A percentile compares a stretch with the other conserved stretches of the same genome.
These are phyloP conservation scores for Aspergillus ibericus DNA, from an alignment of 2,329 filamentous ascomycete genomes.

Conservation along the genomic window DNA sequence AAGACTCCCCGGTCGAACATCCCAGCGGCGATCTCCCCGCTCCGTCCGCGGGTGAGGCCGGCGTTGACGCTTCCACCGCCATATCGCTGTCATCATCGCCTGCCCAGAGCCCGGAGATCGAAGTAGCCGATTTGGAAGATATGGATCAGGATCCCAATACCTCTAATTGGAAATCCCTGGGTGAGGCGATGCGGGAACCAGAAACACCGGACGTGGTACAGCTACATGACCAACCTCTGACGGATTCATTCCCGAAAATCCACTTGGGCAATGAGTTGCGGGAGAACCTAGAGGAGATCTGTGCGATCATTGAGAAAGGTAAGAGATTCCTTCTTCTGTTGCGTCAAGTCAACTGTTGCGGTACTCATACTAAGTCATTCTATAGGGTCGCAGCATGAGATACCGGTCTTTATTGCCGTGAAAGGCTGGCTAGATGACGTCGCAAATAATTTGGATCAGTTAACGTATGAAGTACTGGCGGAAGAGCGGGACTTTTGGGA, in stretches of 20 bases:
- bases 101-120: constrained; percentile 48
- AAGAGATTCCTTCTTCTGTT: constrained; percentile 8
- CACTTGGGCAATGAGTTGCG: constrained; percentile 26
- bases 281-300: constrained; percentile 37
- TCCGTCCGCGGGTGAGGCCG: constrained; percentile 18
- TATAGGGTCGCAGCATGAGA: constrained; percentile 34
- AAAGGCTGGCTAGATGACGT: constrained; percentile 47
- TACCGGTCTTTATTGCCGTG: constrained; percentile 34
- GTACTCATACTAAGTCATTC: neutral
- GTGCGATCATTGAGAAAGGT: constrained; percentile 41
- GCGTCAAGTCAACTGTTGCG: neutral
- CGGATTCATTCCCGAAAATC: constrained; percentile 41
- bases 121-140: constrained; percentile 52
- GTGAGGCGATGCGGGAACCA: constrained; percentile 34
- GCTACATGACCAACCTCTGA: constrained; percentile 33
- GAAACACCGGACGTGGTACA: constrained; percentile 35
- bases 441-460: constrained; percentile 31
- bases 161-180: constrained; percentile 45
- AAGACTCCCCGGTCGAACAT: constrained; percentile 17
- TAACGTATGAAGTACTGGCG: constrained; percentile 36
- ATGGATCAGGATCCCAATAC: constrained; percentile 49
- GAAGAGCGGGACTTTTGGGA: constrained; percentile 50
- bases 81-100: constrained; percentile 48
- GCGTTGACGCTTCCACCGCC: constrained; percentile 25
- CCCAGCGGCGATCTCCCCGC: constrained; percentile 14